Percentiles rank a stretch among this genome's conserved stretches.
Evolutionary conservation across 176 grass and related monocot species (phyloP).

Genomic region (Zea luxurians): DNA sequence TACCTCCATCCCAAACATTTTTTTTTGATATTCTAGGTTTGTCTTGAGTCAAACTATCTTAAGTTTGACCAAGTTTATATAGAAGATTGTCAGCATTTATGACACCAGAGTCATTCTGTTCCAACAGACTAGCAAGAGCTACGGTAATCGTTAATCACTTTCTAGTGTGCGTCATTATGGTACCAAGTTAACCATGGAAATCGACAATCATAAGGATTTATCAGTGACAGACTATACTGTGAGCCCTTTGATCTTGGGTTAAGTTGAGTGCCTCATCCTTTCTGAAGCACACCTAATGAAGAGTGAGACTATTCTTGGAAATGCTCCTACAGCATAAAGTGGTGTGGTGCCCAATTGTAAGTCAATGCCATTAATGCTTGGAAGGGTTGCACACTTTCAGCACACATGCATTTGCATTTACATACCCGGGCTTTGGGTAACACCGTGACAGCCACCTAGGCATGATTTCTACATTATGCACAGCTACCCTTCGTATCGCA

Average conservation of each 20-base stretch:
- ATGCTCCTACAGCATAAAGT: not conserved
- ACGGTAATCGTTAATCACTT: not conserved
- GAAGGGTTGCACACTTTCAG: not conserved
- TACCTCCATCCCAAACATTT: not conserved
- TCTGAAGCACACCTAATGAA: not conserved
- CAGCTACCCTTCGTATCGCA: not conserved
- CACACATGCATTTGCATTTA: not conserved
- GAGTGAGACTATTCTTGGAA: not conserved
- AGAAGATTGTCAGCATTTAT: not conserved
- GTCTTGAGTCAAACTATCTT: not conserved
- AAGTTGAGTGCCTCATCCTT: not conserved
- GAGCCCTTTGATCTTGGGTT: not conserved
- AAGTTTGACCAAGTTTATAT: not conserved
- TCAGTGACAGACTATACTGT: not conserved
- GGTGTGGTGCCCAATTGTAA: not conserved
- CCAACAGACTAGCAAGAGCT: not conserved
- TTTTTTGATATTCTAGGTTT: not conserved
- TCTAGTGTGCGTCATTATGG: not conserved
- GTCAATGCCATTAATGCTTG: not conserved
- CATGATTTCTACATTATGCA: no score
- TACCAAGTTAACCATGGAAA: not conserved
- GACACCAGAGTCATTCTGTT: not conserved
- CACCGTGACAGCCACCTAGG: not conserved
- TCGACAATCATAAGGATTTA: not conserved
- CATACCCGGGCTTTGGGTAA: no score